phyloP scores from a whole-genome alignment of 345 rosid genomes.

The Syzygium aromaticum region DNA sequence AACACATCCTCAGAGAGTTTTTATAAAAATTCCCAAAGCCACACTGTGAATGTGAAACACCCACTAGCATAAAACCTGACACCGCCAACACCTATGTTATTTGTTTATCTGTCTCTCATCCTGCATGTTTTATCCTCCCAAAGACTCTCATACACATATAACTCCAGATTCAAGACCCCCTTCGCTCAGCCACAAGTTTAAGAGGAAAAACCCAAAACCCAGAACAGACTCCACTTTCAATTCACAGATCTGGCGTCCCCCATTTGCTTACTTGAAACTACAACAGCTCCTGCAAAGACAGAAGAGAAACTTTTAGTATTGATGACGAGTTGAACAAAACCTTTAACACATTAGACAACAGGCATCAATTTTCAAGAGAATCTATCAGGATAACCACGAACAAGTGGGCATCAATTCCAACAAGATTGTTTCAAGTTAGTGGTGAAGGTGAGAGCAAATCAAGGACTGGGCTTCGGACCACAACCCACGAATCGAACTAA shows the following conservation, averaged over 20 bases:
- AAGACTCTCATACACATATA: not conserved
- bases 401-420: slow-evolving; percentile 3
- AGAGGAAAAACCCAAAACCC: not conserved
- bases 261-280: not conserved
- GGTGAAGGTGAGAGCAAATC: slow-evolving; percentile 1
- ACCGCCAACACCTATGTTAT: slow-evolving; percentile 1
- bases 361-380: slow-evolving; percentile 5
- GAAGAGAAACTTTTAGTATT: not conserved
- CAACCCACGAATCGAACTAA: not conserved
- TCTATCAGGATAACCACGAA: not conserved
- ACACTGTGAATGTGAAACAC: slow-evolving; percentile 1
- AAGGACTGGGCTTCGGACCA: not conserved
- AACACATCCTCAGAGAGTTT: not conserved
- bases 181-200: not conserved
- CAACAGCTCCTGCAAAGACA: slow-evolving; percentile 9
- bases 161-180: not conserved
- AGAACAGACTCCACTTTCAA: not conserved
- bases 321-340: not conserved
- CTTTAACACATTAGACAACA: not conserved
- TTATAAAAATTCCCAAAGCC: not conserved
- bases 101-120: slow-evolving; percentile 1
- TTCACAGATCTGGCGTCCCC: not conserved
- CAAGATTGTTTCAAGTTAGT: not conserved
- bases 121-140: not conserved
- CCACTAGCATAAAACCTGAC: slow-evolving; percentile 16